Evolutionary conservation across 108 stramenopile species (phyloP), one percentile per base, ranked within the genome.

Genomic region (Cyclotella atomus): DNA sequence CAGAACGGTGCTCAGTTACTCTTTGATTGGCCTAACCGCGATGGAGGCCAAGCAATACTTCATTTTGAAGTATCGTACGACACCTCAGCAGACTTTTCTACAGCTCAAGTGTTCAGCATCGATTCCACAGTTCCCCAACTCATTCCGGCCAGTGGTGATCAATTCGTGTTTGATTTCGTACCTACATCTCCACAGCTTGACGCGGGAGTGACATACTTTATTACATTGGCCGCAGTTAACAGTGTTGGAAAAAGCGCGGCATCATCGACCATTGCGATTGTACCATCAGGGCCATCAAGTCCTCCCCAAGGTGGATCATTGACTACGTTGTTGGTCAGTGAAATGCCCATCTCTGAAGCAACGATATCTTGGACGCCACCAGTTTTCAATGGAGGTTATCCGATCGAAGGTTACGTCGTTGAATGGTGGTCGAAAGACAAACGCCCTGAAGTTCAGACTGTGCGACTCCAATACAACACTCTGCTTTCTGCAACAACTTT

Each of bases 381-480:
- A 54, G 20, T 50, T 28, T 23, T 73, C 17, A 57, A 73, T 61
- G 83, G 67, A 29, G 85, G 84, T 32, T 88, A 88, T 25, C 46
- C 83, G 16, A 65, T 88, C 55, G 71, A 69, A 59, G 85, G 84
- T 38, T 91, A 88, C 75, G 28, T 77, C 34, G 87, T 88, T 12
- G 87, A 91, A 55, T 88, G 87, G 87, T 91, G 71, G 75, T 63
- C 77, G 0, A n/a, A 68, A 15, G 83, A 75, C 14, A 74, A 78
- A 27, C 57, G 59, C 12, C 84, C 86, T 23, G 86, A 87, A 60
- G 62, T 90, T 36, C 87, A 87, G 68, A 65, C 69, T 49, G 70
- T 88, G 21, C 72, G 60, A 24, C 63, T 86, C 14, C 68, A 33
- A 20, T 83, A 68, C 60, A 53, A 32, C 5, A 68, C 71, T 23